Evolutionary conservation across 352 stramenopile genomes (phyloP).

Genomic region (Peronospora farinosa): DNA sequence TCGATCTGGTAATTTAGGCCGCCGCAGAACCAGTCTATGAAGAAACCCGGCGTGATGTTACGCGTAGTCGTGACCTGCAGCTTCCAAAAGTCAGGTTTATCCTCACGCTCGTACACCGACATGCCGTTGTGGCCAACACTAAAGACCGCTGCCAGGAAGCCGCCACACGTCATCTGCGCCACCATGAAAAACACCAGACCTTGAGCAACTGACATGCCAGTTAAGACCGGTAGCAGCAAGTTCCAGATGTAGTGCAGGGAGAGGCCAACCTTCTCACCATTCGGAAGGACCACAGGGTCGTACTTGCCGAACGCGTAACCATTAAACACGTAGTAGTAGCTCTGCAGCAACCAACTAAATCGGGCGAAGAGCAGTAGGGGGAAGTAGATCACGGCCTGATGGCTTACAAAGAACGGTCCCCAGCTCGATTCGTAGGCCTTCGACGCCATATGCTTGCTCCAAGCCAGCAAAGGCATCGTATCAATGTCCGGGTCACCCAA

Average conservation of each 20-base stretch:
- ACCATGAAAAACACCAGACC: conserved; percentile 80
- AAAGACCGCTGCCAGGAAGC: conserved; percentile 94
- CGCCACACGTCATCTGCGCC: conserved; percentile 87
- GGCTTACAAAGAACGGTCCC: conserved; percentile 86
- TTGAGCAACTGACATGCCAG: conserved; percentile 62
- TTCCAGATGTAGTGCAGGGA: conserved; percentile 91
- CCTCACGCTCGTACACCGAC: conserved; percentile 93
- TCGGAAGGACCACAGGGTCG: conserved; percentile 86
- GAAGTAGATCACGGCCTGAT: conserved; percentile 96
- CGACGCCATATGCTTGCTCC: conserved; percentile 93
- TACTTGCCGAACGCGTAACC: conserved; percentile 75
- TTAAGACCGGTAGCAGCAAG: conserved; percentile 64
- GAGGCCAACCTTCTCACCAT: conserved; percentile 66
- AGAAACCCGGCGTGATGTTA: conserved; percentile 91
- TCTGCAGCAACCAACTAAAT: conserved; percentile 95
- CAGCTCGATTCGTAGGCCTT: conserved; percentile 75
- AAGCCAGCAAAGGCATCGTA: conserved; percentile 97
- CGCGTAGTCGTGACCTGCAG: conserved; percentile 96
- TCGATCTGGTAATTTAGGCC: conserved; percentile 98
- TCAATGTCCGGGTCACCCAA: conserved; percentile 97
- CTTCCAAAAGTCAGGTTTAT: conserved; percentile 97
- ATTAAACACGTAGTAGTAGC: conserved; percentile 92
- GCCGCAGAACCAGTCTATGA: conserved; percentile 98
- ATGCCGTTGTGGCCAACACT: conserved; percentile 98
- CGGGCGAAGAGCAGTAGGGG: conserved; percentile 94